A percentile compares a stretch with the other conserved stretches of the same genome.
Evolutionary conservation across 2,329 filamentous ascomycete species (phyloP).

Genomic region (Hypocreales sp.): DNA sequence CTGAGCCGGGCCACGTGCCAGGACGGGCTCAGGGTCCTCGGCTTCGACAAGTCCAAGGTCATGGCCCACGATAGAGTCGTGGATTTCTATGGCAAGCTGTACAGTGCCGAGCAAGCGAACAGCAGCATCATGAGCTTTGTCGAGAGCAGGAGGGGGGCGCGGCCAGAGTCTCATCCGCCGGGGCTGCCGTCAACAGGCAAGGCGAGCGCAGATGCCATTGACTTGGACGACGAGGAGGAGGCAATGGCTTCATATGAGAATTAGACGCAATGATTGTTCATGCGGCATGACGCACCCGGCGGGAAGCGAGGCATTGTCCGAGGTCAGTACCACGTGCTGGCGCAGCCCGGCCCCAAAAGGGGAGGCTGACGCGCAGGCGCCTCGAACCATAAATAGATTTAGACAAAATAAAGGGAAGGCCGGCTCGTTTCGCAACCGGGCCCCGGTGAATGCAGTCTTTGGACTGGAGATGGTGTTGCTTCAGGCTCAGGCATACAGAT

Average conservation of each 20-base stretch:
- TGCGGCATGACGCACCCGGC: not conserved
- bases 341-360: no score
- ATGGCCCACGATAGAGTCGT: constrained; percentile 85
- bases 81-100: constrained; percentile 71
- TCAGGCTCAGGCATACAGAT: no score
- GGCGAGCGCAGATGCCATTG: constrained; percentile 8
- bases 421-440: no score
- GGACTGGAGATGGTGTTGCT: no score
- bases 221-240: constrained; percentile 34
- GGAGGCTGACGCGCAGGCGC: no score
- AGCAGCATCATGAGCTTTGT: constrained; percentile 24
- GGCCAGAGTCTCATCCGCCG: constrained; percentile 1
- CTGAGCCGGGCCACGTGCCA: constrained; percentile 85
- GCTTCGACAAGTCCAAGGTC: constrained; percentile 81
- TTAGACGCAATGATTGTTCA: not conserved
- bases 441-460: no score
- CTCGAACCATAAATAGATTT: no score
- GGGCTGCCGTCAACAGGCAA: constrained; percentile 4
- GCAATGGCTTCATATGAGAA: constrained; percentile 21
- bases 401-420: no score
- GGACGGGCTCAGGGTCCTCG: constrained; percentile 69
- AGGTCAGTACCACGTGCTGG: no score
- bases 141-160: constrained; percentile 15
- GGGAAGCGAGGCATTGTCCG: no score
- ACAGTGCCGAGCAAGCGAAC: constrained; percentile 46